These are phyloP conservation scores for Microglena sp. DNA, from an alignment of 139 green algal species.

Conservation along the genomic window DNA sequence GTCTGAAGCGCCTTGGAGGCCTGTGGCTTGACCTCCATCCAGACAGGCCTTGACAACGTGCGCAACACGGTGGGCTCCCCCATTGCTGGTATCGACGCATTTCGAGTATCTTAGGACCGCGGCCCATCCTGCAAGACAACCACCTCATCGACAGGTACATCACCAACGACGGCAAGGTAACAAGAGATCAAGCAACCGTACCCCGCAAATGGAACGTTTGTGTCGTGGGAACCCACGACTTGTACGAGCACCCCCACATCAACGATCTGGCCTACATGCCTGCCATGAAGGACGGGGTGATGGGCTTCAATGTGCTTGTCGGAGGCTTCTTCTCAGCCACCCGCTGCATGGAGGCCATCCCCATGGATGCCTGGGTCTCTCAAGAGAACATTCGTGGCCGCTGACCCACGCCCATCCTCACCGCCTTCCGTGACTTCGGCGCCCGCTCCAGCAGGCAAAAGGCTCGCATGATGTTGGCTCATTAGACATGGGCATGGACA, in stretches of 20 bases:
- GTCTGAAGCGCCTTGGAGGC: constrained; percentile 52
- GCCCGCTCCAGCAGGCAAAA: constrained; percentile 79
- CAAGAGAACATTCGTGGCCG: constrained; percentile 62
- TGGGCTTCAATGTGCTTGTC: constrained; percentile 12
- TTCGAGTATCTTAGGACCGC: too few relatives aligned
- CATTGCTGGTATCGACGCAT: constrained; percentile 67
- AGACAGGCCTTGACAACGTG: constrained; percentile 92
- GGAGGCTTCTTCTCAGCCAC: constrained; percentile 46
- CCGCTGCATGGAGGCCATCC: constrained; percentile 82
- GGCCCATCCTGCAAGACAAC: too few relatives aligned
- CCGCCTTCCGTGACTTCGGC: constrained; percentile 66
- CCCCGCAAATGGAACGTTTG: constrained; percentile 95
- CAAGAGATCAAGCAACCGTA: constrained; percentile 86
- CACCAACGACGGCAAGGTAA: constrained; percentile 16
- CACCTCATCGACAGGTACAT: constrained; percentile 12
- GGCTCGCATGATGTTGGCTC: constrained; percentile 92
- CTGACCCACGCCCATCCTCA: constrained; percentile 28
- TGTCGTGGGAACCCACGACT: constrained; percentile 55
- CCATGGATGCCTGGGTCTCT: constrained; percentile 68
- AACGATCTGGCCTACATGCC: constrained; percentile 79
- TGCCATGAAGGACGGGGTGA: constrained; percentile 7
- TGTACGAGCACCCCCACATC: constrained; percentile 97
- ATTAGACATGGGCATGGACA: constrained; percentile 66
- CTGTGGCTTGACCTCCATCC: constrained; percentile 66
- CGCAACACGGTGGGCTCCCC: constrained; percentile 12